phyloP scores from a whole-genome alignment of 768 basidiomycete genomes.

The Leccinellum rugosiceps region DNA sequence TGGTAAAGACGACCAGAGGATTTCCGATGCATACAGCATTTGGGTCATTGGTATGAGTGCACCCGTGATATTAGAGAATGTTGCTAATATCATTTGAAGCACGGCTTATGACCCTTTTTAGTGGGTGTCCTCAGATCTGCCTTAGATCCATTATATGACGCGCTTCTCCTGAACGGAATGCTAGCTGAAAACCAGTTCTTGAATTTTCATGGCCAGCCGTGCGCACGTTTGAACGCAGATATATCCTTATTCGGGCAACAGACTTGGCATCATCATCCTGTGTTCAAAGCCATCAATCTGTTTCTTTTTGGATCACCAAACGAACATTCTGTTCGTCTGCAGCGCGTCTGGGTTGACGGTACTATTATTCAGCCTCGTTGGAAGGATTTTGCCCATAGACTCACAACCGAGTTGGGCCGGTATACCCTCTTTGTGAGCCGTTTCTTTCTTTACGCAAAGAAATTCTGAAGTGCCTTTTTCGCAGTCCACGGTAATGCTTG shows the following conservation, averaged over 20 bases:
- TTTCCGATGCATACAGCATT: slow-evolving; percentile 1
- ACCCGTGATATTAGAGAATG: neutral
- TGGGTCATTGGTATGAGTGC: slow-evolving; percentile 14
- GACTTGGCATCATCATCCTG: neutral
- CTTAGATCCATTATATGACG: neutral
- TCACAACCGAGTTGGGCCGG: slow-evolving; percentile 6
- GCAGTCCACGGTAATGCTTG: slow-evolving; percentile 19
- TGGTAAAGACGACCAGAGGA: neutral
- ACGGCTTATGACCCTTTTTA: slow-evolving; percentile 11
- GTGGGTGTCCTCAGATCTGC: neutral
- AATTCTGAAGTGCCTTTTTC: neutral
- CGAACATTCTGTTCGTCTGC: slow-evolving; percentile 12
- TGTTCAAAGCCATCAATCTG: neutral
- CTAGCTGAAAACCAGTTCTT: slow-evolving; percentile 16
- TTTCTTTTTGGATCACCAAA: slow-evolving; percentile 3
- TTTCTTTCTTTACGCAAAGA: neutral
- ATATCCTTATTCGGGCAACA: slow-evolving; percentile 6
- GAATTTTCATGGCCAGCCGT: slow-evolving; percentile 10
- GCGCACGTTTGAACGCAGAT: slow-evolving; percentile 11
- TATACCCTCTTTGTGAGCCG: slow-evolving; percentile 14
- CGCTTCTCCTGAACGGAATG: neutral
- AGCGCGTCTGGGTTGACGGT: slow-evolving; percentile 11
- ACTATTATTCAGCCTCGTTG: slow-evolving; percentile 9
- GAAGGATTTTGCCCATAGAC: slow-evolving; percentile 9
- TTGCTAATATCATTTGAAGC: slow-evolving; percentile 5